Base-by-base conservation (phyloP, 2,329 filamentous ascomycete species). In the Arthrinium phaeospermum region DNA sequence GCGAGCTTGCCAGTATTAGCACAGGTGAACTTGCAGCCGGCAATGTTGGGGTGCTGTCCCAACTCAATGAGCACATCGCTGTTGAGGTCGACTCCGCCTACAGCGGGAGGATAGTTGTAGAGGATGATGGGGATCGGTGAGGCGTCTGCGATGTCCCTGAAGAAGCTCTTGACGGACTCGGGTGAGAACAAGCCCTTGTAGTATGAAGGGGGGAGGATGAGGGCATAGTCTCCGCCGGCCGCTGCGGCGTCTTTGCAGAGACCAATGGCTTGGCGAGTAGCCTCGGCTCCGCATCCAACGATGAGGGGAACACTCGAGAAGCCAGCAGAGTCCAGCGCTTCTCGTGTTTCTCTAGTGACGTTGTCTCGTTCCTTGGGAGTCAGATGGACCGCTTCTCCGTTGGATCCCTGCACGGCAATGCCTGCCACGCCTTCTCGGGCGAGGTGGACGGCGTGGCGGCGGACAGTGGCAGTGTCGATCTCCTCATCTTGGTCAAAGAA, bases 361-460 rank as follows among this genome's bases (percentile, higher is more conserved):
- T 86, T 82, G 68, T 88, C 86, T 69, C 91, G 87, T 80, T 94
- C 91, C 13, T 87, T 84, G 74, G 88, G 88, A 68, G 88, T 87
- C 12, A 93, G 85, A 77, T 93, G 91, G 1, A 92, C 91, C 0
- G 92, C 92, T 82, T 94, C 92, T 75, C 91, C 92, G 78, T 93
- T 94, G 77, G 90, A 92, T 37, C 91, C 91, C 79, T 93, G 91
- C 4, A 89, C 90, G 30, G 92, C 89, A 69, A 94, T 84, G 61
- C 91, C 91, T 27, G 90, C 86, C 49, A 93, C 86, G 51, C 91
- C 91, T n/a, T 90, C 86, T 71, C 86, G 80, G 68, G 89, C 90
- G 4, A 93, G 86, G 70, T 89, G 87, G 24, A 88, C 82, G 46
- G 89, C 89, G 73, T 87, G 86, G n/a, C 81, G 81, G 64, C 81